Percentiles rank a stretch among this genome's conserved stretches.
Conservation (phyloP, 2,329 filamentous ascomycete species). For the Macroventuria anomochaeta region DNA sequence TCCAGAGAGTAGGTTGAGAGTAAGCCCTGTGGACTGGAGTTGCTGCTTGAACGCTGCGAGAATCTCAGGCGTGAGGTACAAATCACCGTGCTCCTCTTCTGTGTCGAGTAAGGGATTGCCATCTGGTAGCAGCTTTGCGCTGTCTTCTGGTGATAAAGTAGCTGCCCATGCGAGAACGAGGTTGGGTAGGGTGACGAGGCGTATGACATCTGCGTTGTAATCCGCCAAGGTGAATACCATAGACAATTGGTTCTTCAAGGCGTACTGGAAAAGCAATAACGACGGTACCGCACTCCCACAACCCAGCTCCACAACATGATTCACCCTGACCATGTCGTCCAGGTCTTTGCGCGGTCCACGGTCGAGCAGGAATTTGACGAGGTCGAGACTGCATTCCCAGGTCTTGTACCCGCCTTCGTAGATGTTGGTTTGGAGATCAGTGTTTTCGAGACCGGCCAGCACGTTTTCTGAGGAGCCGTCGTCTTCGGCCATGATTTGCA, state of each 20-base stretch:
- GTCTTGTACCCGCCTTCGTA: constrained; percentile 91
- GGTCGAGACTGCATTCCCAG: constrained; percentile 84
- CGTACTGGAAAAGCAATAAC: constrained; percentile 71
- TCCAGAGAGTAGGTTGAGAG: constrained; percentile 73
- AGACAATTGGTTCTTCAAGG: constrained; percentile 55
- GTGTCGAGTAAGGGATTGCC: constrained; percentile 28
- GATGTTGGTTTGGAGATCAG: constrained; percentile 80
- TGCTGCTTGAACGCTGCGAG: constrained; percentile 64
- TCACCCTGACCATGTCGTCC: constrained; percentile 56
- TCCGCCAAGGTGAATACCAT: constrained; percentile 74
- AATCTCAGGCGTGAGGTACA: constrained; percentile 68
- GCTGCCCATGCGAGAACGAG: constrained; percentile 70
- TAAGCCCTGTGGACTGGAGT: constrained; percentile 60
- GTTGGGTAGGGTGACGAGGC: constrained; percentile 81
- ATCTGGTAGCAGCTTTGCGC: constrained; percentile 22
- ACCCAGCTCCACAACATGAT: constrained; percentile 68
- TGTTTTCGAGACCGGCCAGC: constrained; percentile 52
- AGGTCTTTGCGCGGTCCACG: constrained; percentile 57
- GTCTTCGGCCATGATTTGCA: constrained; percentile 79
- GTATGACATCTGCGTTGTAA: constrained; percentile 79
- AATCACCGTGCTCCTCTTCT: constrained; percentile 55
- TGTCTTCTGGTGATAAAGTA: constrained; percentile 29
- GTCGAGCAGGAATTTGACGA: constrained; percentile 69
- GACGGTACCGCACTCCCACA: constrained; percentile 80
- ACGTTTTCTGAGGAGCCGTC: constrained; percentile 46